Percentiles rank a stretch among this genome's conserved stretches.
phyloP scores from a whole-genome alignment of 1,284 basidiomycete species.

The Phylloporus sp. region DNA sequence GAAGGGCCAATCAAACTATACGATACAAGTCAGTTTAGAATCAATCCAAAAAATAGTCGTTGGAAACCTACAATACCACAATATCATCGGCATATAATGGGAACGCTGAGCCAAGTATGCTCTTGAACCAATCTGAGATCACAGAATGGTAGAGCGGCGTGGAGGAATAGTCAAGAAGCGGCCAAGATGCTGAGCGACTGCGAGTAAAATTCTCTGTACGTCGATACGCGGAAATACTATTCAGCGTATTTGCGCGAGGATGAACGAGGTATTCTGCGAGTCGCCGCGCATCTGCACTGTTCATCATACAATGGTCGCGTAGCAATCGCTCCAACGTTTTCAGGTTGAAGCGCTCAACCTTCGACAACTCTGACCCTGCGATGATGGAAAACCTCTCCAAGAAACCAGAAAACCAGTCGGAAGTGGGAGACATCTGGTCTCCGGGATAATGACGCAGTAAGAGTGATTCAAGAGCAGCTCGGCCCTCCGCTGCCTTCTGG shows the following conservation, averaged over 20 bases:
- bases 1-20: slow-evolving; percentile 32
- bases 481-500: not conserved
- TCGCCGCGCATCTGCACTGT: not conserved
- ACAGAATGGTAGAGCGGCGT: too few relatives aligned
- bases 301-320: not conserved
- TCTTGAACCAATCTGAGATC: too few relatives aligned
- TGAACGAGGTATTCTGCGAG: too few relatives aligned
- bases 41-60: not conserved
- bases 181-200: too few relatives aligned
- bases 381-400: not conserved
- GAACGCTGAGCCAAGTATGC: not conserved
- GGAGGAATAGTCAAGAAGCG: too few relatives aligned
- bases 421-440: not conserved
- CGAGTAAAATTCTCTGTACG: not conserved
- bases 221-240: not conserved
- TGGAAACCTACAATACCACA: slow-evolving; percentile 30
- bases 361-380: not conserved
- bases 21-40: slow-evolving; percentile 14
- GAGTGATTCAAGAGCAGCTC: not conserved
- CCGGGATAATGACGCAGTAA: not conserved
- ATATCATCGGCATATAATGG: slow-evolving; percentile 22
- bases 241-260: too few relatives aligned
- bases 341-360: not conserved
- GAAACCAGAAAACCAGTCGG: not conserved
- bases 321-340: not conserved